phyloP scores from a whole-genome alignment of 305 asterid genomes.

The Rubia balearica region DNA sequence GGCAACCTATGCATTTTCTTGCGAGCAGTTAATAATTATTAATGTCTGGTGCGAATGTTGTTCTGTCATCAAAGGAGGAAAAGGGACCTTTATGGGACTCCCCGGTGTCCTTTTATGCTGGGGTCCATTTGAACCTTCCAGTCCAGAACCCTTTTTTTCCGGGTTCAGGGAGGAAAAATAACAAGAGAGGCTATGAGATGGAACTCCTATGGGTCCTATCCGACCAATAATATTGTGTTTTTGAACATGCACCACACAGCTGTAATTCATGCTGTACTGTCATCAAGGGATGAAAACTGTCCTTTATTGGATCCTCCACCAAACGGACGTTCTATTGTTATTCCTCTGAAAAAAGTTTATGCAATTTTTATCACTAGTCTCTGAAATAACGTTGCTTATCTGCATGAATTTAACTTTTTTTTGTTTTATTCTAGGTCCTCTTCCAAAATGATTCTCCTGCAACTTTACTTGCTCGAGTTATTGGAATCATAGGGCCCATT shows the following conservation, averaged over 20 bases:
- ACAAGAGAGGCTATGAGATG: not conserved
- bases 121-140: not conserved
- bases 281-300: not conserved
- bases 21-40: not conserved
- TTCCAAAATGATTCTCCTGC: constrained; percentile 98
- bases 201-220: not conserved
- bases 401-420: not conserved
- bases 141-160: not conserved
- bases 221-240: not conserved
- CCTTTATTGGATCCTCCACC: not conserved
- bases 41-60: no score
- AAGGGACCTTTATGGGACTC: no score
- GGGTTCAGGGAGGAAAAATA: not conserved
- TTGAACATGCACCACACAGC: not conserved
- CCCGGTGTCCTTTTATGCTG: no score
- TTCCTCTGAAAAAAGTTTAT: not conserved
- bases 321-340: not conserved
- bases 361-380: not conserved
- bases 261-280: not conserved
- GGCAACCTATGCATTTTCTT: not conserved
- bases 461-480: constrained; percentile 91
- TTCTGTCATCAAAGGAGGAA: no score
- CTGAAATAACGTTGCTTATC: constrained; percentile 2
- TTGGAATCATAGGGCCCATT: constrained; percentile 78
- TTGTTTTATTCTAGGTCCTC: constrained; percentile 55